Base-by-base conservation (phyloP, 768 basidiomycete species). In the Rhodosporidiobolus odoratus region DNA sequence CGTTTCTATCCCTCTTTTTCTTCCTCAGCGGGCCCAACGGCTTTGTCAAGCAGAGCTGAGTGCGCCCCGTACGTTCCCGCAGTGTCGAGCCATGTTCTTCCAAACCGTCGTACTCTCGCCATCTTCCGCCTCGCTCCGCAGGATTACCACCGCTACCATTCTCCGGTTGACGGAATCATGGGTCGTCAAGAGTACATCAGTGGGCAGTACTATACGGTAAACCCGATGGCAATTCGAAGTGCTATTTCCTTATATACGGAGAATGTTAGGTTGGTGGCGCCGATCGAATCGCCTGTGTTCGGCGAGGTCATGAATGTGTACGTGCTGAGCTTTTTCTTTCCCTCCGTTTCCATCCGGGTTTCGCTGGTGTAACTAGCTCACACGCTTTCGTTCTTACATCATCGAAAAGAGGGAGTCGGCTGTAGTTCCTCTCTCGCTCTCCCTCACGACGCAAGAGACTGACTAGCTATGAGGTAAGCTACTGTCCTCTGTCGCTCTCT, bases 31-130 rank as follows among this genome's bases (percentile, higher is more conserved):
- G 21, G 12, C 9, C 30, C 12, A 6, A 35, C 4, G 23, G 21
- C 5, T 23, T 27, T 12, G 37, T 35, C 21, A n/a, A n/a, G n/a
- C n/a, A n/a, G n/a, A n/a, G n/a, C n/a, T n/a, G n/a, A n/a, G n/a
- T n/a, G n/a, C n/a, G n/a, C n/a, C n/a, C n/a, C n/a, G n/a, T n/a
- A n/a, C n/a, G n/a, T 9, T 0, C 52, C 17, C n/a, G 25, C 57
- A 70, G 81, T 97, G 91, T 78, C 88, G 95, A n/a, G 84, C 96
- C 69, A 93, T 97, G 88, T 86, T 88, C 1, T 99, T 98, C 79
- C 88, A 90, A 79, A 88, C 86, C 1, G 88, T 96, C 13, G 96
- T 9, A 87, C 89, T 1, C 77, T 99, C 60, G 90, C 84, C 15
- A 96, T 96, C 65, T 97, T 97, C 81, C 83, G 94, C 25, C 82